Conservation (phyloP, 2,329 filamentous ascomycete species). For the Dactylonectria estremocensis region DNA sequence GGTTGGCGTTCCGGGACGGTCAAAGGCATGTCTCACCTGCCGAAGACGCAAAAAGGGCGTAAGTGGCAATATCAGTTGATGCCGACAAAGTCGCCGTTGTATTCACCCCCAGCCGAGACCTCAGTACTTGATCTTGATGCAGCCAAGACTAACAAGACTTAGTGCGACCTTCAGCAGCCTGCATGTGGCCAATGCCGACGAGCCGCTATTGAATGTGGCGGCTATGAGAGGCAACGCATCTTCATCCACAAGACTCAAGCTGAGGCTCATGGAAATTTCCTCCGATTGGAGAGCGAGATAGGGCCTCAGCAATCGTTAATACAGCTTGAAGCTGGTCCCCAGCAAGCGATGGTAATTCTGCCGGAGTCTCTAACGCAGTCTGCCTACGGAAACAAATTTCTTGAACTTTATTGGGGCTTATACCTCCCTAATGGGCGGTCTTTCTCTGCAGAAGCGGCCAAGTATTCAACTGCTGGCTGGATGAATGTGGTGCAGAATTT, state of each 20-base stretch:
- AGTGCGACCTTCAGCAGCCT: conserved; percentile 20
- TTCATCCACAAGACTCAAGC: conserved; percentile 9
- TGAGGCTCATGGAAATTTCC: neutral
- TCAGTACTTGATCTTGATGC: neutral
- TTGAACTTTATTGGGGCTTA: neutral
- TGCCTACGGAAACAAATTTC: neutral
- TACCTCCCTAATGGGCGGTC: conserved; percentile 14
- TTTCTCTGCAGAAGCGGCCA: neutral
- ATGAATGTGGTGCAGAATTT: conserved; percentile 14
- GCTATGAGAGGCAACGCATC: conserved; percentile 3
- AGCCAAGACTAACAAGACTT: neutral
- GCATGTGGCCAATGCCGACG: conserved; percentile 13
- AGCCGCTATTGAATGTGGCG: neutral
- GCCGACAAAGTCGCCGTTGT: neutral
- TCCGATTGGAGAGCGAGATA: neutral
- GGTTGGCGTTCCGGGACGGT: conserved; percentile 32
- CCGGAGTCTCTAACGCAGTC: neutral
- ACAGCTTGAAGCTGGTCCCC: neutral
- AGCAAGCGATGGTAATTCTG: neutral
- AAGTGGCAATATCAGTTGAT: conserved; percentile 1
- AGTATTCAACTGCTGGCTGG: conserved; percentile 16
- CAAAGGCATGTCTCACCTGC: conserved; percentile 31
- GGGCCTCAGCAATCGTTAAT: neutral
- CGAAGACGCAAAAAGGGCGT: conserved; percentile 32
- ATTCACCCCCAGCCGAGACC: neutral